Evolutionary conservation across 257 asterid genomes (phyloP).

Genomic region (Nyctanthes arbortristis): DNA sequence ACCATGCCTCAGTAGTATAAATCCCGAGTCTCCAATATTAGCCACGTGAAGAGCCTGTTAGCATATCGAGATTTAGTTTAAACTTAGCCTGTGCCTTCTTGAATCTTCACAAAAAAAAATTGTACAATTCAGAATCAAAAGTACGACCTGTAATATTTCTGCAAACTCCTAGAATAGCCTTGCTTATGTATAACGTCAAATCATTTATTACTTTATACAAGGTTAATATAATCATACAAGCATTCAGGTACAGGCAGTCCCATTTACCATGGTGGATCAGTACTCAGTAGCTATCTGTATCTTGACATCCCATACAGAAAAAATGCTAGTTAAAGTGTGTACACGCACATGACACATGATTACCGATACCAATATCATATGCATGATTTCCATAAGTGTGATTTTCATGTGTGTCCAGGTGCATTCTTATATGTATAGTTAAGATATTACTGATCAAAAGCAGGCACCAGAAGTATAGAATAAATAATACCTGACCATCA

Average conservation of each 20-base stretch:
- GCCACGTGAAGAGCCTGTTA: constrained; percentile 72
- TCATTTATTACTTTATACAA: no score
- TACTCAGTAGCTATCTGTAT: not conserved
- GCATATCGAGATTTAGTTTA: constrained; percentile 9
- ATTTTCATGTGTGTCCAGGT: no score
- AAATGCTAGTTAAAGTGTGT: not conserved
- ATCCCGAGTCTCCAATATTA: constrained; percentile 87
- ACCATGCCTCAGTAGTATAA: constrained; percentile 62
- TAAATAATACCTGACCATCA: constrained; percentile 68
- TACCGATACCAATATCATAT: not conserved
- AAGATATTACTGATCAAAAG: not conserved
- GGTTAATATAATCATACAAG: not conserved
- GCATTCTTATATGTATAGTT: not conserved
- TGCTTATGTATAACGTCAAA: no score
- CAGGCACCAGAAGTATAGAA: not conserved
- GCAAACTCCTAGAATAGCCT: no score
- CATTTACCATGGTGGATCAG: not conserved
- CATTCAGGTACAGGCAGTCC: not conserved
- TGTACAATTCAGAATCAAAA: no score
- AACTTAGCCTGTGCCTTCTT: not conserved
- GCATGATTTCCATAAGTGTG: not conserved
- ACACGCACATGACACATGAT: no score
- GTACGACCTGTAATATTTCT: no score
- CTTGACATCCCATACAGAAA: not conserved
- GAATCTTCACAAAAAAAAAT: no score